These are phyloP conservation scores for Amaranthus cruentus DNA, from an alignment of 148 eudicot genomes.

Conservation along the genomic window DNA sequence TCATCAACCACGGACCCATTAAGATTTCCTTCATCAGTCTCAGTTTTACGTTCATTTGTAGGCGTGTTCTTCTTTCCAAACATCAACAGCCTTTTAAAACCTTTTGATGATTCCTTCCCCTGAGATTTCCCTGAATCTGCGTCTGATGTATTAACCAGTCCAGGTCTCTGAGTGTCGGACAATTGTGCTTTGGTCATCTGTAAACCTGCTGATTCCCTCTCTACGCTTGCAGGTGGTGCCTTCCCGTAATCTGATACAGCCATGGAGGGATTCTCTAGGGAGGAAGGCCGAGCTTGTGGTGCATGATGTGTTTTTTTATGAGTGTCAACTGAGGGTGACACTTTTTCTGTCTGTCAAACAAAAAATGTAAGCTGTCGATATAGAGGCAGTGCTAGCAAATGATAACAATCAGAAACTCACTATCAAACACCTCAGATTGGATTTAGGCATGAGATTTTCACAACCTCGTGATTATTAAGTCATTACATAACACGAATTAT, in stretches of 20 bases:
- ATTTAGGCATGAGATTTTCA: too few relatives aligned
- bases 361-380: background rate
- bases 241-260: slow-evolving; percentile 50
- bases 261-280: slow-evolving; percentile 66
- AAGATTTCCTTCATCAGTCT: slow-evolving; percentile 40
- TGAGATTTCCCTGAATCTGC: slow-evolving; percentile 43
- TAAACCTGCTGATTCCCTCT: slow-evolving; percentile 15
- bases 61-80: slow-evolving; percentile 68
- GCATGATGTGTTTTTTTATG: slow-evolving; percentile 53
- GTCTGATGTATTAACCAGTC: slow-evolving; percentile 43
- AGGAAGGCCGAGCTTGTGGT: slow-evolving; percentile 80
- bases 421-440: background rate
- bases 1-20: slow-evolving; percentile 36
- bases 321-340: slow-evolving; percentile 20
- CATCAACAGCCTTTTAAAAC: slow-evolving; percentile 70
- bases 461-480: too few relatives aligned
- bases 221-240: slow-evolving; percentile 39
- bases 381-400: background rate
- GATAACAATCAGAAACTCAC: background rate
- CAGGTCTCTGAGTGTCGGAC: slow-evolving; percentile 37
- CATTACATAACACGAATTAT: too few relatives aligned
- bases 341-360: slow-evolving; percentile 38
- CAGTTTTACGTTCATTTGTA: slow-evolving; percentile 42
- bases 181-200: slow-evolving; percentile 37
- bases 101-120: slow-evolving; percentile 68